A percentile compares a stretch with the other conserved stretches of the same genome.
Evolutionary conservation across 1,284 basidiomycete species (phyloP).

Genomic region (Leccinum solheimii): DNA sequence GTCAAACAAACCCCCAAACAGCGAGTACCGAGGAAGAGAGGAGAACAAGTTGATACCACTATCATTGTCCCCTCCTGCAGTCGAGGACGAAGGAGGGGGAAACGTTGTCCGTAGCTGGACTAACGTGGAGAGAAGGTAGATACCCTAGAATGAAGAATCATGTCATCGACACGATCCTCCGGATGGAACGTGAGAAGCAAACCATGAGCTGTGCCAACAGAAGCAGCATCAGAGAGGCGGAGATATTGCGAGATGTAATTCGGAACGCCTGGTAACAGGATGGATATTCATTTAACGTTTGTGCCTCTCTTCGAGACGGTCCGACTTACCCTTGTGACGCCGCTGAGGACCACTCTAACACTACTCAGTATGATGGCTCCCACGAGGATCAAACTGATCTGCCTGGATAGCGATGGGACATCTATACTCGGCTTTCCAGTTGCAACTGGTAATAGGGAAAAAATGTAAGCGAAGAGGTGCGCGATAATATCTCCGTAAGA

Average conservation of each 20-base stretch:
- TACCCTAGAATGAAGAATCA: constrained; percentile 48
- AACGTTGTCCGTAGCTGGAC: constrained; percentile 77
- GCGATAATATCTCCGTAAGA: constrained; percentile 64
- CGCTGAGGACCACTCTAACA: constrained; percentile 62
- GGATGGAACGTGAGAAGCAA: constrained; percentile 24
- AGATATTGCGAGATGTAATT: constrained; percentile 65
- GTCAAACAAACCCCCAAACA: constrained; percentile 74
- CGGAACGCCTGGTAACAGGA: constrained; percentile 48
- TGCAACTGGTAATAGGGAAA: constrained; percentile 45
- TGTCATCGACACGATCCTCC: constrained; percentile 3
- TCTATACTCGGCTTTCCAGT: constrained; percentile 31
- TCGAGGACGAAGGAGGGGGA: constrained; percentile 44
- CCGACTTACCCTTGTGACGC: constrained; percentile 58
- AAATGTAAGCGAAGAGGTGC: constrained; percentile 50
- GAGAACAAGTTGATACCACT: constrained; percentile 60
- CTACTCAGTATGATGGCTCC: constrained; percentile 73
- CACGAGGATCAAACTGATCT: constrained; percentile 68
- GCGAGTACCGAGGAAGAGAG: constrained; percentile 69
- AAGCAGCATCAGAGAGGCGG: constrained; percentile 70
- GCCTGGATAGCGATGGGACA: constrained; percentile 54
- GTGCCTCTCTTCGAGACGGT: constrained; percentile 1
- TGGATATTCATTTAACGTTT: neutral
- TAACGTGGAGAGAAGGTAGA: constrained; percentile 74
- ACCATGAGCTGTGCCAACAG: constrained; percentile 79
- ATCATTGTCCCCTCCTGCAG: constrained; percentile 14